phyloP scores from a whole-genome alignment of 176 grass and related monocot genomes.

The Puccinellia tenuiflora region DNA sequence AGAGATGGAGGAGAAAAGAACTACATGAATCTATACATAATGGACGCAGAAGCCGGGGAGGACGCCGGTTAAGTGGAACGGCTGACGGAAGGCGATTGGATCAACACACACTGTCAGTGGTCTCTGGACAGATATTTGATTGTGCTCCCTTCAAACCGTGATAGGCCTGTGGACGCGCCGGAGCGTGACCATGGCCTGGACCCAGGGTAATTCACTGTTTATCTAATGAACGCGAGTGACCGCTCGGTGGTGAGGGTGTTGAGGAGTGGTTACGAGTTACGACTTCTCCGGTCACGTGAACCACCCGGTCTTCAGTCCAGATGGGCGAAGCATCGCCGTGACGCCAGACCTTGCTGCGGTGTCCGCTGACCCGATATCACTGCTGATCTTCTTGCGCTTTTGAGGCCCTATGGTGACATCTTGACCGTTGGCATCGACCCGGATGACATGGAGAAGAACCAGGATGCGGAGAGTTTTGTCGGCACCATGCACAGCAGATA shows the following conservation, averaged over 20 bases:
- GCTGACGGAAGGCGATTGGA: neutral
- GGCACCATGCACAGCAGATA: slow-evolving; percentile 28
- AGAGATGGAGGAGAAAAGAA: slow-evolving; percentile 15
- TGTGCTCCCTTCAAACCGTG: slow-evolving; percentile 33
- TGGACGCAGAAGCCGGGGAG: neutral
- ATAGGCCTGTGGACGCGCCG: slow-evolving; percentile 4
- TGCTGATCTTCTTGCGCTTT: slow-evolving; percentile 29
- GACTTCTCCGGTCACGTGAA: slow-evolving; percentile 32
- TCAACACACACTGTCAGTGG: slow-evolving; percentile 40
- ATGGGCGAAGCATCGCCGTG: slow-evolving; percentile 33
- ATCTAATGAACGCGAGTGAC: neutral
- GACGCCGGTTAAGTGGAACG: neutral
- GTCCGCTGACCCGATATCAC: slow-evolving; percentile 28
- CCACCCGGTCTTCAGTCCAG: slow-evolving; percentile 43
- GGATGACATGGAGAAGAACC: slow-evolving; percentile 3
- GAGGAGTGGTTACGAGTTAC: neutral
- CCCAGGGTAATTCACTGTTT: slow-evolving; percentile 19
- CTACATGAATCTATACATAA: slow-evolving; percentile 23
- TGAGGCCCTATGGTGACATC: slow-evolving; percentile 26
- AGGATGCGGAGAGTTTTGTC: neutral
- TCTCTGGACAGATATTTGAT: slow-evolving; percentile 32
- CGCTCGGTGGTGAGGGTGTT: slow-evolving; percentile 11
- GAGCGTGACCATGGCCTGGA: slow-evolving; percentile 5
- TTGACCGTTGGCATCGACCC: slow-evolving; percentile 23
- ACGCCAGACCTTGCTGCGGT: slow-evolving; percentile 29